Conservation (phyloP, 139 green algal species). For the Chlorella sp. region DNA sequence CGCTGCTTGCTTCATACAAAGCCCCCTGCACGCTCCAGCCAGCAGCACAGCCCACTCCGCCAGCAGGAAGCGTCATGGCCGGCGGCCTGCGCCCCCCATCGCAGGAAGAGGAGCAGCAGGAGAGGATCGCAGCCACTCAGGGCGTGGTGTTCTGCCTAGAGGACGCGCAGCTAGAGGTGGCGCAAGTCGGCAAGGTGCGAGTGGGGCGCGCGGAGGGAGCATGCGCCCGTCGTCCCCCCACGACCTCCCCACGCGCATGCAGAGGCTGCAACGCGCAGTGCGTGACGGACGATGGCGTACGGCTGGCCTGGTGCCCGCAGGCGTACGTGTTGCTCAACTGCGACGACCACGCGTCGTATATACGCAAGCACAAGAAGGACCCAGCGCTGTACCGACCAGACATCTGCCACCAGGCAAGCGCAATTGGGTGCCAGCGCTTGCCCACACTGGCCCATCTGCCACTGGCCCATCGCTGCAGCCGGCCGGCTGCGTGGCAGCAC, state of each 20-base stretch:
- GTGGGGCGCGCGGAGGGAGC: neutral
- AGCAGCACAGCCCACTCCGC: no score
- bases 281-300: no score
- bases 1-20: no score
- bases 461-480: no score
- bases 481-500: no score
- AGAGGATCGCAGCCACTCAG: constrained; percentile 18
- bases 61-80: no score
- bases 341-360: constrained; percentile 91
- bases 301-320: no score
- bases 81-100: constrained; percentile 54
- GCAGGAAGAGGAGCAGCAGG: constrained; percentile 43
- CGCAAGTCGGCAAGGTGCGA: constrained; percentile 87
- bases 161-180: constrained; percentile 82
- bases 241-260: no score
- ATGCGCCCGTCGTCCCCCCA: no score
- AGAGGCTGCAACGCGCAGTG: no score
- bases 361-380: constrained; percentile 82
- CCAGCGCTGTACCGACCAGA: constrained; percentile 85
- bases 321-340: constrained; percentile 89
- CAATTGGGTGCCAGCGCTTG: neutral
- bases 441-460: neutral
- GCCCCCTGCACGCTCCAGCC: no score
- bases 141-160: constrained; percentile 92
- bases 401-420: constrained; percentile 95